These are phyloP conservation scores for Teunomyces funiuensis DNA, from an alignment of 805 yeast genomes.

Conservation along the genomic window DNA sequence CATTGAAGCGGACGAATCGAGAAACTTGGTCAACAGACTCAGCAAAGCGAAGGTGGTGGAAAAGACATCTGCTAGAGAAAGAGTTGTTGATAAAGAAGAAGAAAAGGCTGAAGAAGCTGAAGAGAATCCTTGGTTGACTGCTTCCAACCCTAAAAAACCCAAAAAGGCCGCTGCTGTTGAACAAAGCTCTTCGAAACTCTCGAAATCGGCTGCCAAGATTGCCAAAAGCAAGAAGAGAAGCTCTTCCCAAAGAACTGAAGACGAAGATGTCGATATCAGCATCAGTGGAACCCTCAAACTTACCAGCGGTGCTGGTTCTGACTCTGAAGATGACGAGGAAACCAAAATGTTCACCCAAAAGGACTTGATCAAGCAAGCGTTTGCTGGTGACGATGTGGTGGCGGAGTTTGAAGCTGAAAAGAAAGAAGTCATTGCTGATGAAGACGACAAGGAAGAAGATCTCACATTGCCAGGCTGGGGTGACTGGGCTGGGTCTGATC, in stretches of 20 bases:
- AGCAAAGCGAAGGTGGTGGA: conserved; percentile 15
- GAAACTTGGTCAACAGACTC: conserved; percentile 44
- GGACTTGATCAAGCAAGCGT: conserved; percentile 84
- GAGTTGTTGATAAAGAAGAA: conserved; percentile 23
- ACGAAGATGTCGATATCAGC: conserved; percentile 43
- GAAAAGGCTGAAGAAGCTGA: conserved; percentile 15
- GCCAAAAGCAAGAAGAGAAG: conserved; percentile 37
- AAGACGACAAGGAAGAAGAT: conserved; percentile 86
- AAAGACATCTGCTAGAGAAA: conserved; percentile 2
- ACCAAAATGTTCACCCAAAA: conserved; percentile 68
- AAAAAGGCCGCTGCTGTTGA: conserved; percentile 32
- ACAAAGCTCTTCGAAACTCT: conserved; percentile 35
- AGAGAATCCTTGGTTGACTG: conserved; percentile 40
- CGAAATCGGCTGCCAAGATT: conserved; percentile 42
- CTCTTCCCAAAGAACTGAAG: conserved; percentile 30
- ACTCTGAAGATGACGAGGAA: conserved; percentile 40
- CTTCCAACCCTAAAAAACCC: conserved; percentile 24
- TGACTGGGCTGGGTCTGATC: conserved; percentile 80
- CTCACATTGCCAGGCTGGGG: conserved; percentile 97
- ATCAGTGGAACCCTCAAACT: conserved; percentile 55
- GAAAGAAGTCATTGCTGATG: conserved; percentile 61
- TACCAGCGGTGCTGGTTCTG: conserved; percentile 41
- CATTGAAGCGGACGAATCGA: conserved; percentile 49
- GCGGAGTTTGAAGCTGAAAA: conserved; percentile 79
- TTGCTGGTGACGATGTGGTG: conserved; percentile 96